Conservation (phyloP, 2,329 filamentous ascomycete genomes). For the Xylogone sp. region DNA sequence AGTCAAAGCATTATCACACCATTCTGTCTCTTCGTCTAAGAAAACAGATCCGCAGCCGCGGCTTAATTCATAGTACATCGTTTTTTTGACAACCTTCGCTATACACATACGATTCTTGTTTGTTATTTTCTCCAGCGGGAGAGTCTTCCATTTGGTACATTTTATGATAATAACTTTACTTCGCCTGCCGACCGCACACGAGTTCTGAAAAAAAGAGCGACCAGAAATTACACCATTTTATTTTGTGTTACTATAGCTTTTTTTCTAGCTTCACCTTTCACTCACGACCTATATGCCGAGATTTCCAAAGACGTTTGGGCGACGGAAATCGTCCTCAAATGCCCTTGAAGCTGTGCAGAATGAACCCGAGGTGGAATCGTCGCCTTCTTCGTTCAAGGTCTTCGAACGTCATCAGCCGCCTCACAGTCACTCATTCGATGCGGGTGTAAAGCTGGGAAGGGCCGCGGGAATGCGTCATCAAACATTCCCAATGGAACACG, state of each 20-base stretch:
- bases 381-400: slow-evolving; percentile 27
- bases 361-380: slow-evolving; percentile 15
- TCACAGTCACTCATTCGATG: slow-evolving; percentile 26
- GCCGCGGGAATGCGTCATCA: slow-evolving; percentile 12
- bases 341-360: slow-evolving; percentile 21
- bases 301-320: slow-evolving; percentile 28
- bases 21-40: no score
- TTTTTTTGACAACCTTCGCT: neutral
- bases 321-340: slow-evolving; percentile 29
- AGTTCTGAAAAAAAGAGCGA: neutral
- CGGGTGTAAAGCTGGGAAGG: slow-evolving; percentile 23
- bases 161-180: neutral
- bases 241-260: no score
- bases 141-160: neutral
- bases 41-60: no score
- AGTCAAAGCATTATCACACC: neutral
- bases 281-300: slow-evolving; percentile 28
- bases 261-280: neutral
- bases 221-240: no score
- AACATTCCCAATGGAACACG: slow-evolving; percentile 20
- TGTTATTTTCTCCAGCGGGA: no score
- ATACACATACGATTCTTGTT: no score
- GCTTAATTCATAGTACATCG: neutral
- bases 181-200: neutral
- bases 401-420: slow-evolving; percentile 26